These are phyloP conservation scores for Alternaria conjuncta DNA, from an alignment of 2,329 filamentous ascomycete species.

Conservation along the genomic window DNA sequence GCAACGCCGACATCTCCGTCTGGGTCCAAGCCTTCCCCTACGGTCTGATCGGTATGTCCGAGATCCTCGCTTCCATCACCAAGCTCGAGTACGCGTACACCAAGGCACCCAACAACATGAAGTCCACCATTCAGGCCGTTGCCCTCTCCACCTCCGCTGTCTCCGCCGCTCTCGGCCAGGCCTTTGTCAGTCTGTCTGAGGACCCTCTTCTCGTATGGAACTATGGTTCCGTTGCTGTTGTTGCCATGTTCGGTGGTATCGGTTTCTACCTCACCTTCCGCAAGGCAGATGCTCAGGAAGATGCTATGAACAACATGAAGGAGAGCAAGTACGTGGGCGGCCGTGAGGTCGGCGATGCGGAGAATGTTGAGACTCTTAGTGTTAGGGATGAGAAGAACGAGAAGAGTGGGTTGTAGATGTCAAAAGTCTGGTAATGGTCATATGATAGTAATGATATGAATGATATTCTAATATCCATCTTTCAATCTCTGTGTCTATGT, in stretches of 20 bases:
- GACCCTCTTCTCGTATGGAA: constrained; percentile 45
- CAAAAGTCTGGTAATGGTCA: not conserved
- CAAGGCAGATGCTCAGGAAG: constrained; percentile 41
- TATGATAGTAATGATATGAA: not conserved
- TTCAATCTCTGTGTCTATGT: not conserved
- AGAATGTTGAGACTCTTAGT: constrained; percentile 23
- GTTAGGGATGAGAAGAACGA: constrained; percentile 31
- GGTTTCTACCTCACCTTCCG: constrained; percentile 44
- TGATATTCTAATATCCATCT: not conserved
- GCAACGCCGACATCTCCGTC: constrained; percentile 58
- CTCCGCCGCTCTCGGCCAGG: constrained; percentile 40
- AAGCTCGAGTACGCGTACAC: constrained; percentile 66
- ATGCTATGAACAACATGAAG: constrained; percentile 40
- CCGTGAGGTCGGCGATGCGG: constrained; percentile 21
- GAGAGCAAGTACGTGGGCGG: constrained; percentile 30
- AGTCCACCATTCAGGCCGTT: constrained; percentile 46
- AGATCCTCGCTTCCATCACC: constrained; percentile 72
- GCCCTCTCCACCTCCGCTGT: constrained; percentile 45
- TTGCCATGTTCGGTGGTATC: constrained; percentile 39
- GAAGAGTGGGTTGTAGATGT: constrained; percentile 16
- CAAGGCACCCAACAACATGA: constrained; percentile 67
- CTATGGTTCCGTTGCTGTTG: constrained; percentile 39
- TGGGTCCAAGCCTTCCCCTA: constrained; percentile 62
- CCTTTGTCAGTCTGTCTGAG: constrained; percentile 40
- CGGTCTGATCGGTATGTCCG: constrained; percentile 63